Percentiles rank a stretch among this genome's conserved stretches.
Evolutionary conservation across 345 rosid genomes (phyloP).

Genomic region (Mercurialis annua): DNA sequence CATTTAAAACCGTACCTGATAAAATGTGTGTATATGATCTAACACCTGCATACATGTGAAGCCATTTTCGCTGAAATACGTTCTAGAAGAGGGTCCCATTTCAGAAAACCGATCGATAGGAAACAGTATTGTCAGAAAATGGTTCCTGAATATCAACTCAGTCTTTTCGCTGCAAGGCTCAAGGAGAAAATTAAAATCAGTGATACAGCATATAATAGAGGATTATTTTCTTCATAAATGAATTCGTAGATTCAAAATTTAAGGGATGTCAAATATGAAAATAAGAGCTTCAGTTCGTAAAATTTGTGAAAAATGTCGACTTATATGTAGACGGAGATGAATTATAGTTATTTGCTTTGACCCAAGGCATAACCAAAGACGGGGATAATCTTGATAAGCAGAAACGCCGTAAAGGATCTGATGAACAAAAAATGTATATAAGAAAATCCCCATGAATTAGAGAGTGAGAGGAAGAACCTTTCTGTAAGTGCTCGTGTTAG

Average conservation of each 20-base stretch:
- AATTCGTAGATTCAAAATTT: too few species aligned
- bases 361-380: too few species aligned
- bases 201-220: conserved; percentile 8
- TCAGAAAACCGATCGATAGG: conserved; percentile 86
- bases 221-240: too few species aligned
- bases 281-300: too few species aligned
- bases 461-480: conserved; percentile 42
- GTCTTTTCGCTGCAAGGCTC: conserved; percentile 66
- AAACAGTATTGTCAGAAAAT: conserved; percentile 72
- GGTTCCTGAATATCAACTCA: conserved; percentile 63
- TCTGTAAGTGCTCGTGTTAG: conserved; percentile 71
- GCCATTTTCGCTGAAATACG: conserved; percentile 76
- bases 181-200: conserved; percentile 5
- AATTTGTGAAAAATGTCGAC: too few species aligned
- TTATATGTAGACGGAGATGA: too few species aligned
- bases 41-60: conserved; percentile 77
- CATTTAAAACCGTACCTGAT: conserved; percentile 56
- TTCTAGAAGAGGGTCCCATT: conserved; percentile 86
- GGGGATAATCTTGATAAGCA: too few species aligned
- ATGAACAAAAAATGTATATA: too few species aligned
- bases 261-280: too few species aligned
- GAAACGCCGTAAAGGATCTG: too few species aligned
- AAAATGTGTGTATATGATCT: conserved; percentile 63
- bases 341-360: too few species aligned
- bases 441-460: background rate